Conservation (phyloP, 495 filamentous ascomycete genomes). For the Elasticomyces elasticus region DNA sequence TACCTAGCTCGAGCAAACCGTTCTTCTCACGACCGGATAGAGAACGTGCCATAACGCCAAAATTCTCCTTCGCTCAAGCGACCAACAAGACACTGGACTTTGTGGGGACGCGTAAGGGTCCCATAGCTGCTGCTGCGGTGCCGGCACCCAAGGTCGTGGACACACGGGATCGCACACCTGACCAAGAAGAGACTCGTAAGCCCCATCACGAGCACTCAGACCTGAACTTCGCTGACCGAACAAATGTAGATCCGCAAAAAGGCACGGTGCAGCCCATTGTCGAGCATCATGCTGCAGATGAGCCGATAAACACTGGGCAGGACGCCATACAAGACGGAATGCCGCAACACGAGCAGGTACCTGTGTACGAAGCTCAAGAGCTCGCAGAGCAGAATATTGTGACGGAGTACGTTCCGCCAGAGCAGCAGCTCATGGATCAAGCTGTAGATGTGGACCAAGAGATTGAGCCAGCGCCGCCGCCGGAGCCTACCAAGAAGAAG, state of each 20-base stretch:
- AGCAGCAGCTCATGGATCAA: neutral
- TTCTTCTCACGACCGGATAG: neutral
- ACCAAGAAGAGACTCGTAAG: no score
- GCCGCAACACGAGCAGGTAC: no score
- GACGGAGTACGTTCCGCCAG: neutral
- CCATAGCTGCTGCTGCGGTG: neutral
- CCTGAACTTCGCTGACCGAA: no score
- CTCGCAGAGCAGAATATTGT: neutral
- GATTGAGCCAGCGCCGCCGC: neutral
- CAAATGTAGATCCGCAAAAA: no score
- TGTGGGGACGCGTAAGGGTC: slow-evolving; percentile 7
- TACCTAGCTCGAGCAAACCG: neutral
- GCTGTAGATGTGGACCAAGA: neutral
- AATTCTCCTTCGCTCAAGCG: neutral
- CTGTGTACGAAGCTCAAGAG: no score
- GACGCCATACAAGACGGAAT: no score
- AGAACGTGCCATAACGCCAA: neutral
- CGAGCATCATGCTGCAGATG: no score
- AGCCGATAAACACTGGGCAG: no score
- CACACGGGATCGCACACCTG: neutral
- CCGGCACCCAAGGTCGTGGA: neutral
- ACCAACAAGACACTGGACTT: slow-evolving; percentile 9
- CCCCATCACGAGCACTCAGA: no score
- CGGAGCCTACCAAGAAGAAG: slow-evolving; percentile 5
- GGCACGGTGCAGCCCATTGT: no score